Evolutionary conservation across 2,329 filamentous ascomycete species (phyloP).

Genomic region (Gremmenia infestans): DNA sequence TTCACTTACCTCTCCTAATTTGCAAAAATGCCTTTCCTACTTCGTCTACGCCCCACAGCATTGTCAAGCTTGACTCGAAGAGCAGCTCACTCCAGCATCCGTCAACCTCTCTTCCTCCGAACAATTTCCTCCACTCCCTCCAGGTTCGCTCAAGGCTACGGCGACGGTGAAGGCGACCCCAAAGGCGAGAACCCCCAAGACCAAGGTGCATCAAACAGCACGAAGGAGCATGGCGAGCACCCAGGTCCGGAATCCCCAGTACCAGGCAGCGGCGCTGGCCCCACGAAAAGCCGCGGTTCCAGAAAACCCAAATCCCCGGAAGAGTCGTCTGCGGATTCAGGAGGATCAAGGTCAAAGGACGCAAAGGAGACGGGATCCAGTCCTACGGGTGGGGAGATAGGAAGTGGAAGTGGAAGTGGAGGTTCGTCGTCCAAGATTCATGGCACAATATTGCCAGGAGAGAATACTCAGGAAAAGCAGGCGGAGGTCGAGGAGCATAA

Average conservation of each 20-base stretch:
- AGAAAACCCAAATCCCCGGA: conserved; percentile 27
- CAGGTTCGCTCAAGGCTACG: conserved; percentile 33
- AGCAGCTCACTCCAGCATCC: conserved; percentile 4
- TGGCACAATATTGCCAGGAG: conserved; percentile 17
- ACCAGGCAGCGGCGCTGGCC: conserved; percentile 36
- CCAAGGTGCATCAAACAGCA: conserved; percentile 31
- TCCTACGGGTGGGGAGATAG: conserved; percentile 25
- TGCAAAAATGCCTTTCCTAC: conserved; percentile 19
- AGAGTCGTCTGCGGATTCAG: conserved; percentile 34
- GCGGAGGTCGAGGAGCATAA: conserved; percentile 56
- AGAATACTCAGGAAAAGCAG: conserved; percentile 42
- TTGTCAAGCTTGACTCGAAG: conserved; percentile 14
- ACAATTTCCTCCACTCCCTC: conserved; percentile 14
- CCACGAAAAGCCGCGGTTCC: conserved; percentile 31
- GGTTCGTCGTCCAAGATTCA: conserved; percentile 17
- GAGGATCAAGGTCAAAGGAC: conserved; percentile 37
- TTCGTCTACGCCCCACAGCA: conserved; percentile 4
- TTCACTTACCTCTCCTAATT: not conserved
- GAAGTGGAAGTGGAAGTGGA: conserved; percentile 20
- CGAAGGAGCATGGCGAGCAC: conserved; percentile 37
- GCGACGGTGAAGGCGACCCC: conserved; percentile 37
- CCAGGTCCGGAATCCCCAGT: conserved; percentile 38
- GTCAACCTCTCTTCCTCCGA: conserved; percentile 13
- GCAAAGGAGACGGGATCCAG: conserved; percentile 35
- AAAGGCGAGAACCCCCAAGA: conserved; percentile 34